Evolutionary conservation across 1,139 yeast species (phyloP), one percentile per base, ranked within the genome.

Genomic region (Scheffersomyces parashehatae): DNA sequence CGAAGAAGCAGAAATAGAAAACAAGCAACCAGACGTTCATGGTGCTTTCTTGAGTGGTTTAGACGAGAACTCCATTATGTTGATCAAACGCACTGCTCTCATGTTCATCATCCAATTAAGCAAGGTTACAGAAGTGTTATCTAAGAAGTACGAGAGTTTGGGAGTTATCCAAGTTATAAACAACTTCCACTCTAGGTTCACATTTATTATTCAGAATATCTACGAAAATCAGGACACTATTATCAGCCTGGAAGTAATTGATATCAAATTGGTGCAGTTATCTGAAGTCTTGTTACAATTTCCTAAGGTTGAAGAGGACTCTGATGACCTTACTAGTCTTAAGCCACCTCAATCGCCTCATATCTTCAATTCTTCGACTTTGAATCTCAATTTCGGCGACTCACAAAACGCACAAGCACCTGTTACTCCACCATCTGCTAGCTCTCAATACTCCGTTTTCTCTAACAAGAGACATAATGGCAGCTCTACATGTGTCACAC

Each of bases 31-130:
- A 11, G 63, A 59, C 39, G 68, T 74, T 14, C 59, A 58, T 9
- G 74, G 73, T 10, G 79, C 86, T 2, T 81, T 82, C 54, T 62
- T 82, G 29, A 65, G 72, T 46, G 84, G 84, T 1, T 75, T 80
- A 44, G 76, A 75, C 49, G 56, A 62, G 5, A 49, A 47, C 28
- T 58, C 84, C 3, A 49, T 80, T n/a, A 60, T 64, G 32, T 63
- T 65, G 38, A 63, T 82, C 12, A 66, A 79, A 46, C 70, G 70
- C 46, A 61, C 79, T 28, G 65, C 79, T 3, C 52, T 79, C 24
- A 64, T 78, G 65, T 63, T 82, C 45, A 60, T 78, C 37, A 64
- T 71, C 41, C 75, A 76, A 35, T 66, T 81, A 37, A 56, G 70
- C 41, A 67, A 68, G 42, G 77, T 79, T 28, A 77, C 85, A 3